phyloP scores from a whole-genome alignment of 1,284 basidiomycete genomes.

The Ceratobasidium sp. region DNA sequence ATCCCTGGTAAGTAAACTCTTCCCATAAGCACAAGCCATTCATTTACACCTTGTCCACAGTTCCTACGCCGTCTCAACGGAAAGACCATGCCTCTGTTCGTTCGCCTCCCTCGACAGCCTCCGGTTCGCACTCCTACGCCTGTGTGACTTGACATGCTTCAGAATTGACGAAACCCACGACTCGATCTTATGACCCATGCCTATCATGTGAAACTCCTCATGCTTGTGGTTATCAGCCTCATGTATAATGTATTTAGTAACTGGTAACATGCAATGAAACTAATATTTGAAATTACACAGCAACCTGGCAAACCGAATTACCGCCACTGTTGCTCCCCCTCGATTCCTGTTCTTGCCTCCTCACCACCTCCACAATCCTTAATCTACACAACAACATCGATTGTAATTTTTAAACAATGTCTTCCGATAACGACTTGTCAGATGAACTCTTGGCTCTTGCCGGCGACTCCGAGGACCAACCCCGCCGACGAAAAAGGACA shows the following conservation, averaged over 20 bases:
- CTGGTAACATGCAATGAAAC: not conserved
- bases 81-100: constrained; percentile 60
- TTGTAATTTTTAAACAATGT: constrained; percentile 7
- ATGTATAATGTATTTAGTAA: constrained; percentile 33
- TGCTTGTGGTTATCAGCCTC: not conserved
- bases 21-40: not conserved
- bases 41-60: constrained; percentile 21
- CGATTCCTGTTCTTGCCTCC: not conserved
- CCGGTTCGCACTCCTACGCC: constrained; percentile 15
- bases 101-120: constrained; percentile 48
- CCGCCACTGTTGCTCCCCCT: constrained; percentile 21
- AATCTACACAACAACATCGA: not conserved
- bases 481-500: constrained; percentile 63
- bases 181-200: not conserved
- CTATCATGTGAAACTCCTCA: constrained; percentile 5
- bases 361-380: not conserved
- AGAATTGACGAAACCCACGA: not conserved
- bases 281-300: constrained; percentile 25
- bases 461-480: constrained; percentile 64
- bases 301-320: not conserved
- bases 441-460: constrained; percentile 78
- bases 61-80: constrained; percentile 66
- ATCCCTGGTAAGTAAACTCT: constrained; percentile 30
- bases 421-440: constrained; percentile 63
- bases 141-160: not conserved